phyloP scores from a whole-genome alignment of 129 eudicot genomes.

The Flaveria ramosissima region DNA sequence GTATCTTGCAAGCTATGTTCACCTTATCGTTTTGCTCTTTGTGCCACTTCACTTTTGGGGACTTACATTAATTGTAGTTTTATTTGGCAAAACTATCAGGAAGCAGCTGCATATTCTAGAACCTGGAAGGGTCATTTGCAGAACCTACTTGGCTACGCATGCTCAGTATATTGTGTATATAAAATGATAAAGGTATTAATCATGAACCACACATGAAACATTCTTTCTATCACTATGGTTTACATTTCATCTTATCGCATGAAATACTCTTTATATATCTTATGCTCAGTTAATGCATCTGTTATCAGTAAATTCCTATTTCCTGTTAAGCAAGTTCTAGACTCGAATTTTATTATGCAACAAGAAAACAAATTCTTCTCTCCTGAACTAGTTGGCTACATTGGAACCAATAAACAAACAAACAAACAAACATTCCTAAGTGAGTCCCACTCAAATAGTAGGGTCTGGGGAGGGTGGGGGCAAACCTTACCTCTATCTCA shows the following conservation, averaged over 20 bases:
- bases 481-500: too few relatives aligned
- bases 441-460: too few relatives aligned
- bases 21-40: neutral
- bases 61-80: slow-evolving; percentile 1
- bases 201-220: neutral
- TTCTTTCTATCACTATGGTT: neutral
- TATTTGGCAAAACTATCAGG: slow-evolving; percentile 49
- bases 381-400: neutral
- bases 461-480: too few relatives aligned
- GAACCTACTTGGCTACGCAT: slow-evolving; percentile 90
- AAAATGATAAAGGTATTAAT: slow-evolving; percentile 88
- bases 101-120: slow-evolving; percentile 98
- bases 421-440: too few relatives aligned
- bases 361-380: neutral
- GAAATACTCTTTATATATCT: too few relatives aligned
- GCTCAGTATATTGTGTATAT: slow-evolving; percentile 94
- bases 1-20: slow-evolving; percentile 7
- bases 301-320: slow-evolving; percentile 16
- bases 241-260: neutral
- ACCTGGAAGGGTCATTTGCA: slow-evolving; percentile 99
- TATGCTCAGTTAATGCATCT: neutral
- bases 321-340: slow-evolving; percentile 17
- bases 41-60: slow-evolving; percentile 8
- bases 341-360: neutral
- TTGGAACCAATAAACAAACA: neutral